Percentiles rank a stretch among this genome's conserved stretches.
phyloP scores from a whole-genome alignment of 2,329 filamentous ascomycete species.

The Bisporella sp. region DNA sequence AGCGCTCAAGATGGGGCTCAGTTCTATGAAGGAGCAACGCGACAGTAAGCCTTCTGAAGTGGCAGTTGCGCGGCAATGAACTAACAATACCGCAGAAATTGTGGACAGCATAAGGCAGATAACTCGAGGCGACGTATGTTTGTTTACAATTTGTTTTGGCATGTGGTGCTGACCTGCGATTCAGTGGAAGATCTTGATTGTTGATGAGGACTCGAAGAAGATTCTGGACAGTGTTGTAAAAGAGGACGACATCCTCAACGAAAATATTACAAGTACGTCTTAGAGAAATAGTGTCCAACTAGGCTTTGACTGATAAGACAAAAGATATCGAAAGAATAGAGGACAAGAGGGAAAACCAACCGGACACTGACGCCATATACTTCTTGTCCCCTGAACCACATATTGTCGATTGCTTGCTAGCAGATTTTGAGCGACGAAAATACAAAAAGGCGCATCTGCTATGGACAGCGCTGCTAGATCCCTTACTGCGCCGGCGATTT shows the following conservation, averaged over 20 bases:
- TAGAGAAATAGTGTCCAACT: not conserved
- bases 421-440: slow-evolving; percentile 78
- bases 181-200: slow-evolving; percentile 93
- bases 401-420: slow-evolving; percentile 88
- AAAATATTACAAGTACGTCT: slow-evolving; percentile 79
- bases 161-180: slow-evolving; percentile 9
- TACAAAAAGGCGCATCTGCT: slow-evolving; percentile 76
- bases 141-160: not conserved
- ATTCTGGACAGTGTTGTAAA: slow-evolving; percentile 87
- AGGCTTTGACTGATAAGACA: slow-evolving; percentile 5
- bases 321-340: slow-evolving; percentile 93
- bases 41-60: slow-evolving; percentile 46
- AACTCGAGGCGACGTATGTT: slow-evolving; percentile 70
- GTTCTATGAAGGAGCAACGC: slow-evolving; percentile 78
- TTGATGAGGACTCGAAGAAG: slow-evolving; percentile 77
- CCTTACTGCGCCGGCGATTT: slow-evolving; percentile 63
- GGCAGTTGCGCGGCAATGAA: not conserved
- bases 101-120: slow-evolving; percentile 69
- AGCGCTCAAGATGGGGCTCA: slow-evolving; percentile 44
- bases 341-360: slow-evolving; percentile 72
- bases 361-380: slow-evolving; percentile 92
- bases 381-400: slow-evolving; percentile 79
- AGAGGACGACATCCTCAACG: slow-evolving; percentile 94
- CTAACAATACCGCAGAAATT: slow-evolving; percentile 47
- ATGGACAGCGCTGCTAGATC: slow-evolving; percentile 74